Percentiles rank a stretch among this genome's conserved stretches.
Conservation (phyloP, 495 filamentous ascomycete genomes). For the Lophiostoma macrostomum region DNA sequence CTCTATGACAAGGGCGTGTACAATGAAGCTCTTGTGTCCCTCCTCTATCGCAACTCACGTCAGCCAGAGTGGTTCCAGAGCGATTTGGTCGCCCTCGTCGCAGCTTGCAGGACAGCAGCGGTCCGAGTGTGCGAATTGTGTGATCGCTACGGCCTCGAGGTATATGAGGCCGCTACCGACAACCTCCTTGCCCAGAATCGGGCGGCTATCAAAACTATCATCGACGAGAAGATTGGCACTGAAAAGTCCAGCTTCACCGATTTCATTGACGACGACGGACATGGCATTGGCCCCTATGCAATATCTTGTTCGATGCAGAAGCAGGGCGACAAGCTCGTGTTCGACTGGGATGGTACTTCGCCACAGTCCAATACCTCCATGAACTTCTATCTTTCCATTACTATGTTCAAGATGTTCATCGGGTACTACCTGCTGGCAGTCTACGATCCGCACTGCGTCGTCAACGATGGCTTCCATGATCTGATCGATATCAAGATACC, state of each 20-base stretch:
- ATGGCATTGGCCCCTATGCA: constrained; percentile 50
- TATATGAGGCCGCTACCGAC: constrained; percentile 47
- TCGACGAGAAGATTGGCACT: constrained; percentile 47
- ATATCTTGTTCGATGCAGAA: constrained; percentile 50
- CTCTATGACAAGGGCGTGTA: constrained; percentile 46
- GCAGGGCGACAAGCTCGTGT: constrained; percentile 40
- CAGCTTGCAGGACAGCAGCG: constrained; percentile 48
- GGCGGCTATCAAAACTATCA: constrained; percentile 45
- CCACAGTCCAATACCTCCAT: constrained; percentile 50
- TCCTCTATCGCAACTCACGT: constrained; percentile 50
- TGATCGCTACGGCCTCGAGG: constrained; percentile 44
- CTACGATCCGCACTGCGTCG: constrained; percentile 51
- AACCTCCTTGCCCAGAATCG: constrained; percentile 48
- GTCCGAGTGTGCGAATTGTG: constrained; percentile 47
- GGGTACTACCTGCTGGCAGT: constrained; percentile 51
- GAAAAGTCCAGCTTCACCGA: constrained; percentile 48
- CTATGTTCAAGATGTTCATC: constrained; percentile 55
- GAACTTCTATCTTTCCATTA: constrained; percentile 51
- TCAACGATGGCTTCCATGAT: constrained; percentile 50
- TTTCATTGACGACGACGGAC: constrained; percentile 53
- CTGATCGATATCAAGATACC: constrained; percentile 50
- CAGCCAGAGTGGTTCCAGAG: constrained; percentile 52
- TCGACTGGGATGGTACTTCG: constrained; percentile 50
- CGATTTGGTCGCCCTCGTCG: constrained; percentile 49
- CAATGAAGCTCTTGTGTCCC: constrained; percentile 45